Evolutionary conservation across 2,329 filamentous ascomycete genomes (phyloP).

Genomic region (Oidium heveae): DNA sequence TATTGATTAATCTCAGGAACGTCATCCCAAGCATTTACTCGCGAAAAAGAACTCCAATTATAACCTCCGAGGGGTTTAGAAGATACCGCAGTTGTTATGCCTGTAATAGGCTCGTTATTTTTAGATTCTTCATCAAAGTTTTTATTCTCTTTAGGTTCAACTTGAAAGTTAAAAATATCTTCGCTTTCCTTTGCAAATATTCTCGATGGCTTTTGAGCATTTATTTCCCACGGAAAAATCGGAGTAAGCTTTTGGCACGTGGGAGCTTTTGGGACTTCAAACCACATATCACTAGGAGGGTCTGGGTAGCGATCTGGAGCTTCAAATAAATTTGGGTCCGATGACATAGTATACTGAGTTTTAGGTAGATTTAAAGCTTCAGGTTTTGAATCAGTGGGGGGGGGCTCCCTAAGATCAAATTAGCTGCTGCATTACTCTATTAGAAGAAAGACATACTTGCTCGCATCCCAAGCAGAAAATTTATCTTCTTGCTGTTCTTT

Average conservation of each 20-base stretch:
- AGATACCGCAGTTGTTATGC: too few species aligned
- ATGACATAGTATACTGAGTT: slow-evolving; percentile 62
- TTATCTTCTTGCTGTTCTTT: slow-evolving; percentile 36
- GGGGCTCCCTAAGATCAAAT: slow-evolving; percentile 18
- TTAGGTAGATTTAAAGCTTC: slow-evolving; percentile 68
- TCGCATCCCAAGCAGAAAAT: slow-evolving; percentile 18
- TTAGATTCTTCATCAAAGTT: neutral
- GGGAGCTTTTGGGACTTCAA: slow-evolving; percentile 45
- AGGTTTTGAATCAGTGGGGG: slow-evolving; percentile 42
- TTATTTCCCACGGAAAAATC: slow-evolving; percentile 79
- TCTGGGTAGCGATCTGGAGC: slow-evolving; percentile 57
- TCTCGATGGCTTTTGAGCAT: slow-evolving; percentile 35
- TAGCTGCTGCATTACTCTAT: slow-evolving; percentile 2
- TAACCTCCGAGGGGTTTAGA: too few species aligned
- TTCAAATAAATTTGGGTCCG: slow-evolving; percentile 47
- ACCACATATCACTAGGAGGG: slow-evolving; percentile 72
- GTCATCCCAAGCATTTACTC: slow-evolving; percentile 80
- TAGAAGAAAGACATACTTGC: slow-evolving; percentile 19
- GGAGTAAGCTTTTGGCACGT: slow-evolving; percentile 33
- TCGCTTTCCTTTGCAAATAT: slow-evolving; percentile 34
- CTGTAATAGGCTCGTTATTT: too few species aligned
- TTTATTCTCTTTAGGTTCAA: neutral
- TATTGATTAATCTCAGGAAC: slow-evolving; percentile 73
- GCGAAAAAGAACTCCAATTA: slow-evolving; percentile 49
- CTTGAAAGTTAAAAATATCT: neutral